Conservation (phyloP, 2,329 filamentous ascomycete species). For the Albifimbria verrucaria region DNA sequence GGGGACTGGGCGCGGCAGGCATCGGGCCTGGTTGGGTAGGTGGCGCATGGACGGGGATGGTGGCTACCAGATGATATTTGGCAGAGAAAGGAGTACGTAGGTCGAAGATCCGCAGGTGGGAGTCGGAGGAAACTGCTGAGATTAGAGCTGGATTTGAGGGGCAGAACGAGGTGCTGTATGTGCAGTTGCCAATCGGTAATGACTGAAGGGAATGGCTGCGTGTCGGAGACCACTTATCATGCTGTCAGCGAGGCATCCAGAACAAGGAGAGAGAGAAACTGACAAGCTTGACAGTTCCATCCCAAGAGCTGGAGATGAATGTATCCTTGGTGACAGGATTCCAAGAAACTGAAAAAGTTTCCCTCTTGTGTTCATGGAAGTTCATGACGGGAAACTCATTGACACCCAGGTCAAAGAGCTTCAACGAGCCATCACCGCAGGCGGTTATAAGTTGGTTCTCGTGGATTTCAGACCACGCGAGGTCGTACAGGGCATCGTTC, state of each 20-base stretch:
- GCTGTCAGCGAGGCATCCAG: constrained; percentile 3
- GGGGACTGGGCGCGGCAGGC: constrained; percentile 41
- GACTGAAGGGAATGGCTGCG: constrained; percentile 73
- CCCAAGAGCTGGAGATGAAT: constrained; percentile 91
- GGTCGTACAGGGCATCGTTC: constrained; percentile 93
- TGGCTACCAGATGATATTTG: constrained; percentile 79
- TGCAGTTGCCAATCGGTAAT: constrained; percentile 87
- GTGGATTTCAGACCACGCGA: constrained; percentile 93
- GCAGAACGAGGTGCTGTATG: constrained; percentile 88
- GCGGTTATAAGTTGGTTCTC: constrained; percentile 90
- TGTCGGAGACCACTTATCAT: constrained; percentile 73
- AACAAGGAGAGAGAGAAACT: constrained; percentile 15
- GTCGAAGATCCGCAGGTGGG: constrained; percentile 86
- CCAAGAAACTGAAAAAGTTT: constrained; percentile 92
- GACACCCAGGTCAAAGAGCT: constrained; percentile 84
- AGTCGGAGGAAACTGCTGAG: constrained; percentile 85
- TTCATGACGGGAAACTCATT: constrained; percentile 84
- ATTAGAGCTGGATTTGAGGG: constrained; percentile 83
- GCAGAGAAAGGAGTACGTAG: constrained; percentile 81
- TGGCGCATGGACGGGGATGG: constrained; percentile 78
- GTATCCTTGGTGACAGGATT: constrained; percentile 87
- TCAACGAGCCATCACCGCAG: constrained; percentile 89
- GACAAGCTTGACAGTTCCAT: constrained; percentile 88
- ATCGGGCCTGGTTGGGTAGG: constrained; percentile 42
- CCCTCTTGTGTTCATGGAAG: constrained; percentile 90